Evolutionary conservation across 2,329 filamentous ascomycete species (phyloP).

Genomic region (Lachnellula cervina): DNA sequence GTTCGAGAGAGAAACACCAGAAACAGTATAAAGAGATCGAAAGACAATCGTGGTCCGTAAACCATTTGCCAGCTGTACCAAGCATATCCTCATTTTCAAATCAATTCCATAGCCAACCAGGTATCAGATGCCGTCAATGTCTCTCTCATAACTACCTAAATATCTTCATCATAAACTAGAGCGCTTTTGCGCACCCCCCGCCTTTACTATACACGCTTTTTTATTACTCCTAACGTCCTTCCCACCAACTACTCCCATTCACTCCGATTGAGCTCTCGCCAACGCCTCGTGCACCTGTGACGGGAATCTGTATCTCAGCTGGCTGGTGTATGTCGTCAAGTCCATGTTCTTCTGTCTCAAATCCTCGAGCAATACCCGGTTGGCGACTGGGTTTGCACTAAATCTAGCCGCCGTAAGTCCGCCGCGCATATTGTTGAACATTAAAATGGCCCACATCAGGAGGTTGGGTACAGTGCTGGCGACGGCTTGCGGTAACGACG

Average conservation of each 20-base stretch:
- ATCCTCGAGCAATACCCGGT: constrained; percentile 60
- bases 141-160: not conserved
- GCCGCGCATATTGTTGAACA: constrained; percentile 74
- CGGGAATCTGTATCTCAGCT: constrained; percentile 86
- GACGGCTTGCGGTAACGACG: constrained; percentile 71
- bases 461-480: constrained; percentile 86
- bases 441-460: constrained; percentile 88
- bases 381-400: constrained; percentile 64
- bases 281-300: constrained; percentile 83
- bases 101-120: too few species aligned
- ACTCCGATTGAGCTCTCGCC: constrained; percentile 55
- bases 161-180: not conserved
- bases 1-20: too few species aligned
- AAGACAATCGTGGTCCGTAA: too few species aligned
- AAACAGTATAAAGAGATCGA: too few species aligned
- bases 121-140: too few species aligned
- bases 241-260: not conserved
- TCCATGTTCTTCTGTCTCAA: constrained; percentile 80
- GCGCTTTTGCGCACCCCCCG: not conserved
- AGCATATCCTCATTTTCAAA: too few species aligned
- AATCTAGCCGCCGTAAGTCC: constrained; percentile 66
- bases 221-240: not conserved
- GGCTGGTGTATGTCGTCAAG: constrained; percentile 87
- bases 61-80: too few species aligned
- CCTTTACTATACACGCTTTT: not conserved